Conservation (phyloP, 2,329 filamentous ascomycete species). For the Podosphaera xanthii region DNA sequence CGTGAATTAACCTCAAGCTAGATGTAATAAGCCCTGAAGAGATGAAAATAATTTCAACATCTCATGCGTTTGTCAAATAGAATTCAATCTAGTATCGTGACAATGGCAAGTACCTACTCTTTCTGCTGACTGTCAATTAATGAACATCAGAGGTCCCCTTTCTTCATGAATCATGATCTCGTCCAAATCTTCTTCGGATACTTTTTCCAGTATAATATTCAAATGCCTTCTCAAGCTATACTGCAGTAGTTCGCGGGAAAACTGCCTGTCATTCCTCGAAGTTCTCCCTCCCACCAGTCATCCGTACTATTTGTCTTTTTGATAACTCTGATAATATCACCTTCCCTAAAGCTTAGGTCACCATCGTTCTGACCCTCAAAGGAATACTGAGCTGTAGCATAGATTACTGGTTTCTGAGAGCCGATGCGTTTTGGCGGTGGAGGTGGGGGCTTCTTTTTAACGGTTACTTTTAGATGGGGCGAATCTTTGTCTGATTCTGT, state of each 20-base stretch:
- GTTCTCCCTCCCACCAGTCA: conserved; percentile 74
- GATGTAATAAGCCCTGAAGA: too few relatives aligned
- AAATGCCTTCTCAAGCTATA: conserved; percentile 5
- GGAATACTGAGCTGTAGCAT: conserved; percentile 47
- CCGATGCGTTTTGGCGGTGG: conserved; percentile 37
- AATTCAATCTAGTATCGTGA: background rate
- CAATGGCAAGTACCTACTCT: background rate
- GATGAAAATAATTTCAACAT: background rate
- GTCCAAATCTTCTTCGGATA: background rate
- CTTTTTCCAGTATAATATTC: background rate
- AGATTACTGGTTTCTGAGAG: conserved; percentile 20
- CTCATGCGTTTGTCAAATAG: background rate
- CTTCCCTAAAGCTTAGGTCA: conserved; percentile 53
- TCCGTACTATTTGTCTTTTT: conserved; percentile 61
- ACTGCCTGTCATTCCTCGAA: conserved; percentile 41
- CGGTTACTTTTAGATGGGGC: background rate
- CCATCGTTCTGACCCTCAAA: conserved; percentile 47
- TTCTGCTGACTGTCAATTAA: background rate
- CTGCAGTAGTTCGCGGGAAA: conserved; percentile 74
- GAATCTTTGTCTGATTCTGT: conserved; percentile 4
- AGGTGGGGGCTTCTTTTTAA: conserved; percentile 54
- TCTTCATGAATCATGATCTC: background rate
- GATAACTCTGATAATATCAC: conserved; percentile 53
- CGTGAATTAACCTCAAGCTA: too few relatives aligned
- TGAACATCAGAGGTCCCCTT: background rate